Evolutionary conservation across 345 rosid genomes (phyloP).

Genomic region (Anacardium occidentale): DNA sequence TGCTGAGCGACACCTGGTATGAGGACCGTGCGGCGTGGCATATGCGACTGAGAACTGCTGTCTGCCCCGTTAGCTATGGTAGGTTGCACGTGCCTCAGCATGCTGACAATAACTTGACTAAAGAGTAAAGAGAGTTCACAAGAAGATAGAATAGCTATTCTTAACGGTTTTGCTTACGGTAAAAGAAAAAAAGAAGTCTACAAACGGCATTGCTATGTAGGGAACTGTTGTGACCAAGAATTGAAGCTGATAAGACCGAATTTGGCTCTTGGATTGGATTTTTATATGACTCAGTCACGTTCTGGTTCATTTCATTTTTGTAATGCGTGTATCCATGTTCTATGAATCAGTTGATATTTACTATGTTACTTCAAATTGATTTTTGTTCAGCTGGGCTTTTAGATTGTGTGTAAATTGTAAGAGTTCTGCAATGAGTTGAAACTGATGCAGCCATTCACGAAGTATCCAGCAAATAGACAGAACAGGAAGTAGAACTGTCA

Average conservation of each 20-base stretch:
- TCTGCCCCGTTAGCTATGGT: not conserved
- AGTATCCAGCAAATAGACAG: no score
- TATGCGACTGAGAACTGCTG: conserved; percentile 18
- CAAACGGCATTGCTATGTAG: conserved; percentile 11
- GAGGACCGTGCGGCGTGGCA: conserved; percentile 31
- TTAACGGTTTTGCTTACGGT: not conserved
- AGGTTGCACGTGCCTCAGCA: conserved; percentile 33
- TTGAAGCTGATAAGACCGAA: not conserved
- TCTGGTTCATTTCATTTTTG: no score
- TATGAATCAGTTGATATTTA: not conserved
- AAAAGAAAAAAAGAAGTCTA: conserved; percentile 3
- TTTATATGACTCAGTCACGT: not conserved
- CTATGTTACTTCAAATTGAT: not conserved
- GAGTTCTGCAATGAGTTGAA: no score
- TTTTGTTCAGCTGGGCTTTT: not conserved
- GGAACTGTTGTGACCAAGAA: not conserved
- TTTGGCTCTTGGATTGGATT: not conserved
- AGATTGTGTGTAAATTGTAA: no score
- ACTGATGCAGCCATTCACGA: no score
- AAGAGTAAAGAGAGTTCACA: not conserved
- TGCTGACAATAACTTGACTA: conserved; percentile 14
- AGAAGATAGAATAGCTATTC: not conserved
- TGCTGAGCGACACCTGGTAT: conserved; percentile 32
- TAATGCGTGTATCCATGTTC: not conserved
- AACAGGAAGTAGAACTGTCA: no score